A percentile compares a stretch with the other conserved stretches of the same genome.
Evolutionary conservation across 441 rosid species (phyloP).

Genomic region (Rhodomyrtus psidioides): DNA sequence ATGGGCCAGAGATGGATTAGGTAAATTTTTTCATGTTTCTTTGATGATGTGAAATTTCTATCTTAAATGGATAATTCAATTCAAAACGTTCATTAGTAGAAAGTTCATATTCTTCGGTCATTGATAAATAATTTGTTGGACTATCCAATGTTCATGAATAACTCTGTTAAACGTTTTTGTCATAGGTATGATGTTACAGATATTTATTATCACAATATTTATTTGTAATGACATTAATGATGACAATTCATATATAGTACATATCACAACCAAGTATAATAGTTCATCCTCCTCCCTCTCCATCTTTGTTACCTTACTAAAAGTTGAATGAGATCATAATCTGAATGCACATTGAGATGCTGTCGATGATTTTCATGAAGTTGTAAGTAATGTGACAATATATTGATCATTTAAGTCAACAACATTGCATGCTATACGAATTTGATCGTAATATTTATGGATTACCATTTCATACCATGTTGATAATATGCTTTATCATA

Average conservation of each 20-base stretch:
- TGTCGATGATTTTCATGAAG: background rate
- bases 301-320: background rate
- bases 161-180: too few relatives aligned
- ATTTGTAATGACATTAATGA: background rate
- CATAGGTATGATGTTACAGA: background rate
- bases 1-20: background rate
- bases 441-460: background rate
- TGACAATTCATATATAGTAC: background rate
- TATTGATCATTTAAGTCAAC: background rate
- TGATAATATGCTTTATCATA: background rate
- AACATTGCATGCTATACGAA: background rate
- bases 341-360: background rate
- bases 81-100: too few relatives aligned
- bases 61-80: background rate
- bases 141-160: background rate
- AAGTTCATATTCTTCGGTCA: too few relatives aligned
- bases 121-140: too few relatives aligned
- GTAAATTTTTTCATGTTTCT: background rate
- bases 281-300: background rate
- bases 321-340: background rate
- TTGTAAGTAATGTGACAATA: background rate
- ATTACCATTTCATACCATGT: background rate
- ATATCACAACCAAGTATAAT: background rate
- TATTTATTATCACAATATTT: background rate
- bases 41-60: background rate